These are phyloP conservation scores for Dioscorea alata DNA, from an alignment of 106 monocot species.

Conservation along the genomic window DNA sequence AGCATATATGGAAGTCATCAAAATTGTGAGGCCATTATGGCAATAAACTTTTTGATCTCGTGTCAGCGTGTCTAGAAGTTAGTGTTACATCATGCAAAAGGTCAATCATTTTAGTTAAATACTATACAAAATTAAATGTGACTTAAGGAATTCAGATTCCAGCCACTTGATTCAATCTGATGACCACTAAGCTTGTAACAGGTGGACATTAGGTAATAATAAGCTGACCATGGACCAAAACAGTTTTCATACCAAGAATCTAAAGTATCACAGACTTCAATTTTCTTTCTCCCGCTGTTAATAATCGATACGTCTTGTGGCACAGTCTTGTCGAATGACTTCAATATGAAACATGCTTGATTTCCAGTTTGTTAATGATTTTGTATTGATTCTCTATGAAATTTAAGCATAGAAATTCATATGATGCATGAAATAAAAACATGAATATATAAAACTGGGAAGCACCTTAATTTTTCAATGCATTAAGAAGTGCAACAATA, in stretches of 20 bases:
- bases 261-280: conserved; percentile 7
- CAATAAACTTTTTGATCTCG: too few relatives aligned
- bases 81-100: too few relatives aligned
- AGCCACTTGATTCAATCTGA: too few relatives aligned
- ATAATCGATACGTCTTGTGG: conserved; percentile 1
- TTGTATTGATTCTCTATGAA: conserved; percentile 15
- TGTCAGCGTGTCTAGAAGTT: too few relatives aligned
- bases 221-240: too few relatives aligned
- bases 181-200: too few relatives aligned
- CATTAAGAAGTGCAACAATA: neutral
- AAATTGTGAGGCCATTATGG: too few relatives aligned
- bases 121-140: too few relatives aligned
- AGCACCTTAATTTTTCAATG: neutral
- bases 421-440: neutral
- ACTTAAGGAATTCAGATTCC: too few relatives aligned
- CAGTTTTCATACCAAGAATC: conserved; percentile 18
- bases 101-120: too few relatives aligned
- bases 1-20: too few relatives aligned
- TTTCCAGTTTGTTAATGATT: conserved; percentile 17
- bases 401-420: neutral
- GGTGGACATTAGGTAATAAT: too few relatives aligned
- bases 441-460: neutral
- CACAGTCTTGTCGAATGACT: conserved; percentile 6
- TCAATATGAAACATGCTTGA: conserved; percentile 12
- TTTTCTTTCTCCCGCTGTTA: conserved; percentile 12